Evolutionary conservation across 176 grass and related monocot genomes (phyloP).

Genomic region (Musa troglodytarum): DNA sequence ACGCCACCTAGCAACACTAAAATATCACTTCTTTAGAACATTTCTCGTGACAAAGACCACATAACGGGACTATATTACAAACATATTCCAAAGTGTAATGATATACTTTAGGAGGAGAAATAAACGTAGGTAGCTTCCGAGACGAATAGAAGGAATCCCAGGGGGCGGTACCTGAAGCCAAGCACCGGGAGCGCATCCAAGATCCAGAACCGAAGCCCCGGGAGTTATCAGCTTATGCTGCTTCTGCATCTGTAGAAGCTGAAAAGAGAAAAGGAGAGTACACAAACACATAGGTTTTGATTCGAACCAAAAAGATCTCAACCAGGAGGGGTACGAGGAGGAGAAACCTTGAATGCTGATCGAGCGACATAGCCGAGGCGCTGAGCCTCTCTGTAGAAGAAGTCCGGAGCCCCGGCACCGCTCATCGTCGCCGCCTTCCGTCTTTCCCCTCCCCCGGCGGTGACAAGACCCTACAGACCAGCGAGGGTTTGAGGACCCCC

Average conservation of each 20-base stretch:
- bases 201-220: constrained; percentile 59
- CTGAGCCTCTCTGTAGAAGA: constrained; percentile 83
- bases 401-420: constrained; percentile 48
- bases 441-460: neutral
- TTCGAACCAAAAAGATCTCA: neutral
- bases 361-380: constrained; percentile 73
- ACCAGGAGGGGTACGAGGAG: neutral
- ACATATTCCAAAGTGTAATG: neutral
- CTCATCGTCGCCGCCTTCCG: constrained; percentile 28
- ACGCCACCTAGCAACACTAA: constrained; percentile 39
- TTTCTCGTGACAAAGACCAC: neutral
- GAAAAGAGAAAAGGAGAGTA: constrained; percentile 2
- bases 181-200: constrained; percentile 66
- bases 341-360: constrained; percentile 61
- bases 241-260: constrained; percentile 88
- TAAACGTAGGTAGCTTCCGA: neutral
- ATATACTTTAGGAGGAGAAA: neutral
- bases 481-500: no score
- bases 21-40: neutral
- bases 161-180: constrained; percentile 50
- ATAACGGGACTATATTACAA: neutral
- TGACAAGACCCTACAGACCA: no score
- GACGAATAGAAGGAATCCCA: neutral
- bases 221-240: constrained; percentile 52
- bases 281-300: neutral